Conservation (phyloP, 306 rosid genomes). For the Begonia masoniana region DNA sequence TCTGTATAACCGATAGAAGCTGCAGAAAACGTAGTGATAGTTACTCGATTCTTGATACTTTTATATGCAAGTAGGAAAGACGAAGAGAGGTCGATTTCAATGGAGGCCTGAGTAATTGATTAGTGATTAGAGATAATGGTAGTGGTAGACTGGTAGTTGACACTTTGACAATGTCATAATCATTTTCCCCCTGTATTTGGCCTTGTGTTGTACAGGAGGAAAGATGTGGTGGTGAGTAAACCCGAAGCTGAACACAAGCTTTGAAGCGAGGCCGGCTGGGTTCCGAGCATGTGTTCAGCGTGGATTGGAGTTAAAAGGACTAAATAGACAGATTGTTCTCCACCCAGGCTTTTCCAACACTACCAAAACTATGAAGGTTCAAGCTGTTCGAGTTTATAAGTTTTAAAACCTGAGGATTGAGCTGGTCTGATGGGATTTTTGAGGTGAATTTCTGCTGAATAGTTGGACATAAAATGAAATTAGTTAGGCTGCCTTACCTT, state of each 20-base stretch:
- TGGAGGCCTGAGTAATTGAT: constrained; percentile 53
- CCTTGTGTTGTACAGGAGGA: constrained; percentile 99
- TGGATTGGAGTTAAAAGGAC: constrained; percentile 34
- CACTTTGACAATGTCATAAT: constrained; percentile 95
- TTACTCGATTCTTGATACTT: constrained; percentile 12
- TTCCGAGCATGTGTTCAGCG: constrained; percentile 41
- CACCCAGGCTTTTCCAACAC: constrained; percentile 27
- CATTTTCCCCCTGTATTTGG: constrained; percentile 99
- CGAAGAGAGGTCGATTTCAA: constrained; percentile 55
- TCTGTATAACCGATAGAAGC: constrained; percentile 12
- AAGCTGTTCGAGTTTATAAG: constrained; percentile 29
- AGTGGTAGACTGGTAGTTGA: constrained; percentile 93
- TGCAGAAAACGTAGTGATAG: constrained; percentile 24
- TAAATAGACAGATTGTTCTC: constrained; percentile 26
- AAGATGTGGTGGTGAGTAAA: constrained; percentile 71
- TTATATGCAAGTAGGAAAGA: constrained; percentile 43
- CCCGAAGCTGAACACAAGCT: constrained; percentile 72
- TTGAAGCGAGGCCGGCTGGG: constrained; percentile 22
- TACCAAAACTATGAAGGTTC: constrained; percentile 36
- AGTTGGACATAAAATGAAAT: constrained; percentile 3
- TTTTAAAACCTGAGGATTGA: constrained; percentile 27
- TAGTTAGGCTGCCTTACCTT: neutral
- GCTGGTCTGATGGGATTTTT: constrained; percentile 34
- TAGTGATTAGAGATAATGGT: constrained; percentile 75
- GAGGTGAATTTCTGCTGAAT: constrained; percentile 33